Evolutionary conservation across 1,284 basidiomycete species (phyloP).

Genomic region (Gymnopus androsaceus): DNA sequence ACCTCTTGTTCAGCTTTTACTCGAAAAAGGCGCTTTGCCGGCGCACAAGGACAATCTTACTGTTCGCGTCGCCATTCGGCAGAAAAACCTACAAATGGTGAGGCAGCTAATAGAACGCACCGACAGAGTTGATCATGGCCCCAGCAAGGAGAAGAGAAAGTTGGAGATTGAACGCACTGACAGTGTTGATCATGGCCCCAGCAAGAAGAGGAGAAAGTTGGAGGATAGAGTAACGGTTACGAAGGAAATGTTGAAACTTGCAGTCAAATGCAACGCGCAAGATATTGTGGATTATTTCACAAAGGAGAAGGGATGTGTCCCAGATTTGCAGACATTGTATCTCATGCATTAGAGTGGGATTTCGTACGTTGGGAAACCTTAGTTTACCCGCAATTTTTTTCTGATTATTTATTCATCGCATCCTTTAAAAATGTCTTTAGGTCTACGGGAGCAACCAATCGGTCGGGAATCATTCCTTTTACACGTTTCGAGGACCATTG

Average conservation of each 20-base stretch:
- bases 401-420: neutral
- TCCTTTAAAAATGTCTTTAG: neutral
- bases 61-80: slow-evolving; percentile 74
- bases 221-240: slow-evolving; percentile 62
- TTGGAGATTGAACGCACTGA: slow-evolving; percentile 67
- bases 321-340: slow-evolving; percentile 67
- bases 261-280: slow-evolving; percentile 61
- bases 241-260: slow-evolving; percentile 60
- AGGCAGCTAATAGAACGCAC: slow-evolving; percentile 73
- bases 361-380: neutral
- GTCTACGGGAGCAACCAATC: too few species aligned
- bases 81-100: slow-evolving; percentile 67
- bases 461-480: too few species aligned
- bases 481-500: too few species aligned
- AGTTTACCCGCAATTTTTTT: neutral
- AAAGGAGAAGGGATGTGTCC: slow-evolving; percentile 73
- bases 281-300: slow-evolving; percentile 77
- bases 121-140: slow-evolving; percentile 11
- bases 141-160: slow-evolving; percentile 37
- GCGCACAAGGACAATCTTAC: slow-evolving; percentile 58
- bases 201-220: slow-evolving; percentile 42
- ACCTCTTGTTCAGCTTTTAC: slow-evolving; percentile 68
- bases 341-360: slow-evolving; percentile 35
- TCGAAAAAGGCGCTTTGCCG: slow-evolving; percentile 74
- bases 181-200: slow-evolving; percentile 10